A percentile compares a stretch with the other conserved stretches of the same genome.
Conservation (phyloP, 768 basidiomycete species). For the Heimioporus sp. region DNA sequence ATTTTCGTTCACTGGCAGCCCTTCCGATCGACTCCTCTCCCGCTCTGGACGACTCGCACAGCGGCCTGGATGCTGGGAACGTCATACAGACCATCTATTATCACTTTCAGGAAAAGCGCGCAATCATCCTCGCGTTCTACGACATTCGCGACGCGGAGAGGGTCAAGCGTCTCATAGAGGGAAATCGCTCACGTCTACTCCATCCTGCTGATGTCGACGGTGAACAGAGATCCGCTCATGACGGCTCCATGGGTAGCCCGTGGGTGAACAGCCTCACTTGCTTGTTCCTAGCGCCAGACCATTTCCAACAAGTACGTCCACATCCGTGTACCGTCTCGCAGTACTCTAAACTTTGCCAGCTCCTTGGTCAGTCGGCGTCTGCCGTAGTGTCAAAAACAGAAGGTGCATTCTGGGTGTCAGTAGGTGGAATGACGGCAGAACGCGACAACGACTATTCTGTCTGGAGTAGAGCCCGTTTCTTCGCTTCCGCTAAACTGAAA, state of each 20-base stretch:
- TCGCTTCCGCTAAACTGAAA: conserved; percentile 29
- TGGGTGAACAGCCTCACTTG: conserved; percentile 37
- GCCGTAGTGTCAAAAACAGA: conserved; percentile 50
- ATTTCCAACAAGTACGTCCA: conserved; percentile 42
- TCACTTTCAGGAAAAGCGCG: conserved; percentile 48
- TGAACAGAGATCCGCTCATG: conserved; percentile 5
- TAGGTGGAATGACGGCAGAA: conserved; percentile 26
- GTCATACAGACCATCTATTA: conserved; percentile 58
- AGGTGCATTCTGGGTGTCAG: conserved; percentile 49
- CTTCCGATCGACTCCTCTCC: conserved; percentile 7
- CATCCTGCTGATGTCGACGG: conserved; percentile 1
- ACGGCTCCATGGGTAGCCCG: neutral
- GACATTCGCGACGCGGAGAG: conserved; percentile 54
- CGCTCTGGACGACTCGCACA: conserved; percentile 6
- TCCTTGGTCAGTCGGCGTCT: conserved; percentile 48
- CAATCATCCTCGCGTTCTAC: conserved; percentile 59
- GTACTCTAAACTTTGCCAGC: conserved; percentile 33
- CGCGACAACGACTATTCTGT: conserved; percentile 21
- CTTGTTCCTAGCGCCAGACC: conserved; percentile 44
- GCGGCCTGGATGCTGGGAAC: conserved; percentile 14
- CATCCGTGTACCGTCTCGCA: conserved; percentile 1
- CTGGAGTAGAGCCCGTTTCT: conserved; percentile 24
- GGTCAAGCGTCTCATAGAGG: conserved; percentile 42
- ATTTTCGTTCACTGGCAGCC: conserved; percentile 29
- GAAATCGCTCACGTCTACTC: conserved; percentile 8